Conservation (phyloP, 2,329 filamentous ascomycete genomes). For the Claviceps pazoutovae region DNA sequence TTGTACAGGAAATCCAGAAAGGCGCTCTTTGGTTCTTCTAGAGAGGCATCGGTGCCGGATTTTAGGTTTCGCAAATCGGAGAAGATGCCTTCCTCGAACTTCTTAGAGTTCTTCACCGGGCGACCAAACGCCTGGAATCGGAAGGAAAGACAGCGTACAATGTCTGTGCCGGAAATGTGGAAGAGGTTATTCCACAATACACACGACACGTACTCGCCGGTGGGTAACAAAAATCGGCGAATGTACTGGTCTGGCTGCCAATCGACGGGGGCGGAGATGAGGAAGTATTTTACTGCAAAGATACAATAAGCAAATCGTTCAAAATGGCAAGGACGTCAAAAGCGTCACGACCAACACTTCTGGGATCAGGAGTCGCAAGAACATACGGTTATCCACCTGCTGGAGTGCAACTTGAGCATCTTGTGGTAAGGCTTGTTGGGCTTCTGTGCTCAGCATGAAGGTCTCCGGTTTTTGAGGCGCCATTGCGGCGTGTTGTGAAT, state of each 20-base stretch:
- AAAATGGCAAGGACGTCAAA: background rate
- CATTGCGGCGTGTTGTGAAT: constrained; percentile 75
- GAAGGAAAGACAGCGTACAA: constrained; percentile 94
- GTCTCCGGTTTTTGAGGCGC: constrained; percentile 95
- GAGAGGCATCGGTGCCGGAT: constrained; percentile 91
- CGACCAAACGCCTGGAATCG: constrained; percentile 97
- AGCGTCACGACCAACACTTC: background rate
- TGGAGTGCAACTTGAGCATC: constrained; percentile 95
- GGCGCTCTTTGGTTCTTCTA: constrained; percentile 96
- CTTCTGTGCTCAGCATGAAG: constrained; percentile 94
- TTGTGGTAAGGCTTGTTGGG: constrained; percentile 87
- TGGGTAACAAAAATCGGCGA: constrained; percentile 84
- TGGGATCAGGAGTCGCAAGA: background rate
- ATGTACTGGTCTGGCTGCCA: constrained; percentile 97
- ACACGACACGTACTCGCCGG: constrained; percentile 96
- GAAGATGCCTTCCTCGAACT: constrained; percentile 99
- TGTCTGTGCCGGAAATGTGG: constrained; percentile 97
- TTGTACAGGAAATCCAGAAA: constrained; percentile 99
- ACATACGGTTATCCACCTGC: constrained; percentile 91
- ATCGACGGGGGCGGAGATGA: constrained; percentile 95
- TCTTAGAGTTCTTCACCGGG: constrained; percentile 98
- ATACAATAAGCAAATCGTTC: background rate
- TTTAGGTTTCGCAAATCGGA: constrained; percentile 97
- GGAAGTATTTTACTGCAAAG: constrained; percentile 85
- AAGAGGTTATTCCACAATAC: constrained; percentile 99